Evolutionary conservation across 2,329 filamentous ascomycete genomes (phyloP).

Genomic region (Calonectria multiphialidica): DNA sequence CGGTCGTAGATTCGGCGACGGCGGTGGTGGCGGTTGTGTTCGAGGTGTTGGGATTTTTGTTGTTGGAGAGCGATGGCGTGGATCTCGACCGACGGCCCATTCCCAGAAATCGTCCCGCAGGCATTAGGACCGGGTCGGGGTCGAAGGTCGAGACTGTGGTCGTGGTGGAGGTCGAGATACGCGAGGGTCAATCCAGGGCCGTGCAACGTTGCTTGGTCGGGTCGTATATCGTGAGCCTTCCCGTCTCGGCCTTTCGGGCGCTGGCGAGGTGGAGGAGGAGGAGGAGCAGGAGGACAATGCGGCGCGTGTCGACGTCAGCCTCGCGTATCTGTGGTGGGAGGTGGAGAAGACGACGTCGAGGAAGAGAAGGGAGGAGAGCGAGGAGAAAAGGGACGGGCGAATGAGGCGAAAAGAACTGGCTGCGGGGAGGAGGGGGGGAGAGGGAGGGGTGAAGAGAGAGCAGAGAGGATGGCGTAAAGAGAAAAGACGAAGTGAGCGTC

Average conservation of each 20-base stretch:
- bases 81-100: slow-evolving; percentile 44
- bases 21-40: slow-evolving; percentile 25
- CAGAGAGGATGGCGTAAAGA: slow-evolving; percentile 5
- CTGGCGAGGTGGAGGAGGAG: background rate
- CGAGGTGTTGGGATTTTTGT: slow-evolving; percentile 55
- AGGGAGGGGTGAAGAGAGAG: background rate
- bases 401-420: background rate
- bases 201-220: slow-evolving; percentile 27
- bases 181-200: slow-evolving; percentile 20
- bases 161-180: slow-evolving; percentile 27
- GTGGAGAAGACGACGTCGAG: background rate
- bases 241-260: slow-evolving; percentile 23
- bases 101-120: slow-evolving; percentile 43
- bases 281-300: slow-evolving; percentile 27
- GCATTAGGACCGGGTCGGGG: slow-evolving; percentile 41
- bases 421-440: background rate
- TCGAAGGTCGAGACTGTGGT: slow-evolving; percentile 34
- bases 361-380: background rate
- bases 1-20: slow-evolving; percentile 54
- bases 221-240: slow-evolving; percentile 26
- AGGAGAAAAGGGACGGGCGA: background rate
- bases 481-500: slow-evolving; percentile 20
- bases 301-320: slow-evolving; percentile 22
- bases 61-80: slow-evolving; percentile 52
- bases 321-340: slow-evolving; percentile 11